Conservation (phyloP, 768 basidiomycete species). For the Amanita inopinata region DNA sequence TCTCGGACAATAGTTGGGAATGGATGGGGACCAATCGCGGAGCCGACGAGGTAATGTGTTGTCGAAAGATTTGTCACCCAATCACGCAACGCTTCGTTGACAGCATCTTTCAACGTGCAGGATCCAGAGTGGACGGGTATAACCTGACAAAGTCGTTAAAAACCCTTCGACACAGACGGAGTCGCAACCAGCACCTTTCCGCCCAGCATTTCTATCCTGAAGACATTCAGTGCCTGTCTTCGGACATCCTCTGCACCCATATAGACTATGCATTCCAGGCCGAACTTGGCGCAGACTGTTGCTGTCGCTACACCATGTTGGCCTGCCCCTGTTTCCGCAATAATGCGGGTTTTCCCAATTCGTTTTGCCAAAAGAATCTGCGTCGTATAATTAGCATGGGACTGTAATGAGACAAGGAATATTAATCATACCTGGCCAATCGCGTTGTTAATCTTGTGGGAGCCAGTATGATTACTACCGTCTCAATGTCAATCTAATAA, state of each 20-base stretch:
- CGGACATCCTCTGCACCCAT: conserved; percentile 98
- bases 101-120: conserved; percentile 93
- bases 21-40: conserved; percentile 95
- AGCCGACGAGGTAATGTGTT: conserved; percentile 96
- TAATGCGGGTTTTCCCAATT: conserved; percentile 92
- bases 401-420: not conserved
- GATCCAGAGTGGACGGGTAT: conserved; percentile 91
- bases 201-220: conserved; percentile 96
- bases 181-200: conserved; percentile 51
- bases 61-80: conserved; percentile 95
- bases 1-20: conserved; percentile 99
- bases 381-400: not conserved
- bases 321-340: conserved; percentile 97
- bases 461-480: conserved; percentile 89
- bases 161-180: not conserved
- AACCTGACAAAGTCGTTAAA: conserved; percentile 41
- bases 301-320: conserved; percentile 99
- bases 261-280: conserved; percentile 89
- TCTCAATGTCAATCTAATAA: conserved; percentile 8
- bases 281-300: conserved; percentile 95
- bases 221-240: conserved; percentile 93
- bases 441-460: conserved; percentile 99
- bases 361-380: conserved; percentile 91
- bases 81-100: conserved; percentile 96
- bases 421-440: conserved; percentile 65